Conservation (phyloP, 1,284 basidiomycete genomes). For the Schizopora paradoxa region DNA sequence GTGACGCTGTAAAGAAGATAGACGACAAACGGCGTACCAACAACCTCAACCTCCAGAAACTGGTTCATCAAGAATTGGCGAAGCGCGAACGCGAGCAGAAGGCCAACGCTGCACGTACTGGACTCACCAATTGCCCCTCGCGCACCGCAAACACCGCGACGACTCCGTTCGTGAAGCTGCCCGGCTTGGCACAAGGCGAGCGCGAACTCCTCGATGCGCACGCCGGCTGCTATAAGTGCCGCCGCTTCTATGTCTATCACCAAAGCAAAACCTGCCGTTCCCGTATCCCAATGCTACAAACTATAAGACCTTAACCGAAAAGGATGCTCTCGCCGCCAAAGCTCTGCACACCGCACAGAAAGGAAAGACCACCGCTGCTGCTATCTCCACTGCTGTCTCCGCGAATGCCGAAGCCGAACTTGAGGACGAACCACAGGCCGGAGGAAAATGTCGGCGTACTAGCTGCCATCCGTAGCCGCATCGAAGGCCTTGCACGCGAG, state of each 20-base stretch:
- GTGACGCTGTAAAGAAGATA: not conserved
- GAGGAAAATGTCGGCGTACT: not conserved
- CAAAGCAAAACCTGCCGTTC: not conserved
- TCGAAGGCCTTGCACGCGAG: not conserved
- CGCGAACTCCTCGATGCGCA: not conserved
- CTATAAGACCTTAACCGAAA: not conserved
- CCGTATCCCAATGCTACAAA: not conserved
- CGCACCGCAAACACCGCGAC: not conserved
- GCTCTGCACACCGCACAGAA: not conserved
- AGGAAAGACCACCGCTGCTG: not conserved
- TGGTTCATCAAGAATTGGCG: too few relatives aligned
- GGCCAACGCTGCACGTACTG: not conserved
- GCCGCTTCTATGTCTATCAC: conserved; percentile 1
- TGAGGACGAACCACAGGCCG: too few relatives aligned
- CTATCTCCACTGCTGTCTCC: too few relatives aligned
- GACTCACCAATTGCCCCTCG: not conserved
- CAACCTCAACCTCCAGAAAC: too few relatives aligned
- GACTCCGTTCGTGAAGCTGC: not conserved
- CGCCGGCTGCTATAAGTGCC: conserved; percentile 7
- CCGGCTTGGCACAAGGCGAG: not conserved
- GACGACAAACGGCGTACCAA: not conserved
- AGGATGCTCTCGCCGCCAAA: not conserved
- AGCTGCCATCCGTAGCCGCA: not conserved
- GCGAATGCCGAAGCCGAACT: too few relatives aligned
- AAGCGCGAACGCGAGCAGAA: not conserved